Evolutionary conservation across 2,329 filamentous ascomycete species (phyloP).

Genomic region (Onygenales sp.): DNA sequence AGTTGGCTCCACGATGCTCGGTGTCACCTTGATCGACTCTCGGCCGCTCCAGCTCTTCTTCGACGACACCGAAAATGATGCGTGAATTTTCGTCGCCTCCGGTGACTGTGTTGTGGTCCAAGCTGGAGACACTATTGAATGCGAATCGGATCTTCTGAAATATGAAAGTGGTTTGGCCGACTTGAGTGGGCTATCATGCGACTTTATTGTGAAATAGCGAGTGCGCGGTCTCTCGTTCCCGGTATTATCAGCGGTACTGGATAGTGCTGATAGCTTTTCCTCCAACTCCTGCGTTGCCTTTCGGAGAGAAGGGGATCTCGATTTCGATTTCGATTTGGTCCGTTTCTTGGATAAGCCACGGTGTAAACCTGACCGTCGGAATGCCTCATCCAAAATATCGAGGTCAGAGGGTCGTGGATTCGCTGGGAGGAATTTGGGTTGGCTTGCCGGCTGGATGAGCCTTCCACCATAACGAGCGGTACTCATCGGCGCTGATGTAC

Average conservation of each 20-base stretch:
- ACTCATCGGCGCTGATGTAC: constrained; percentile 6
- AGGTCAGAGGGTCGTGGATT: constrained; percentile 17
- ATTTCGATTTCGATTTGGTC: background rate
- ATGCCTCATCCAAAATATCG: constrained; percentile 17
- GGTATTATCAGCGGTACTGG: background rate
- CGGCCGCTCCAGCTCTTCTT: background rate
- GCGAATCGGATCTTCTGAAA: background rate
- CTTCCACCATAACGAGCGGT: background rate
- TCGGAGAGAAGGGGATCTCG: constrained; percentile 11
- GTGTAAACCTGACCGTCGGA: constrained; percentile 11
- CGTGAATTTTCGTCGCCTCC: background rate
- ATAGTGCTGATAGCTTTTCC: constrained; percentile 20
- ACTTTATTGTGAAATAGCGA: background rate
- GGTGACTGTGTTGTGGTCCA: background rate
- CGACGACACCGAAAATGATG: background rate
- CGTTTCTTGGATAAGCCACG: background rate
- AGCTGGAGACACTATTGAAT: background rate
- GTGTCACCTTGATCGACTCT: background rate
- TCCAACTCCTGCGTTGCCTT: constrained; percentile 30
- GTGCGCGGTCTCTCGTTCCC: background rate
- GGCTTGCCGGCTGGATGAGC: background rate
- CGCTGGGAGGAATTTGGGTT: constrained; percentile 5
- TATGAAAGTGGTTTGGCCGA: background rate
- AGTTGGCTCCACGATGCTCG: background rate
- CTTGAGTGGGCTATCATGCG: background rate